Conservation (phyloP, 2,329 filamentous ascomycete species). For the Lecanicillium sp. region DNA sequence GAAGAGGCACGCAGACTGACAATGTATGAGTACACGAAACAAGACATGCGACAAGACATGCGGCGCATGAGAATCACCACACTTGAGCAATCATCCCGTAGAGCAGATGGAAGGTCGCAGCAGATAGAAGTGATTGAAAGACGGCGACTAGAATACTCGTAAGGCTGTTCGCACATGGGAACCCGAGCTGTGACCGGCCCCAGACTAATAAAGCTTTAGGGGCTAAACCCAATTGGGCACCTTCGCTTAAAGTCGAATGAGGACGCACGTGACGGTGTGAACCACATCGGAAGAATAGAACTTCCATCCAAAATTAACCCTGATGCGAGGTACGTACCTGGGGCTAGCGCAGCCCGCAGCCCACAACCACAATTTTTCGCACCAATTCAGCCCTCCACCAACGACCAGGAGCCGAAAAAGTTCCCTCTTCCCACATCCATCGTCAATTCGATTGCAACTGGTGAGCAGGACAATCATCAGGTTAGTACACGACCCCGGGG, state of each 20-base stretch:
- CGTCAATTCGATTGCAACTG: slow-evolving; percentile 38
- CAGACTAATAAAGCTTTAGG: too few species aligned
- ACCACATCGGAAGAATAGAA: slow-evolving; percentile 1
- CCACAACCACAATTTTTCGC: slow-evolving; percentile 33
- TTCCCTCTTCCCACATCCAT: slow-evolving; percentile 27
- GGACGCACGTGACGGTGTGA: not conserved
- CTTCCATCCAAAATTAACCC: slow-evolving; percentile 14
- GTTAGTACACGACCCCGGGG: slow-evolving; percentile 24
- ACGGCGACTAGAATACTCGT: too few species aligned
- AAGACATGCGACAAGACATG: too few species aligned
- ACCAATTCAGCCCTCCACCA: slow-evolving; percentile 23
- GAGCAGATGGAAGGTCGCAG: too few species aligned
- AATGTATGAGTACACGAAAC: too few species aligned
- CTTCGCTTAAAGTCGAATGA: not conserved
- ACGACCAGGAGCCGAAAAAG: slow-evolving; percentile 22
- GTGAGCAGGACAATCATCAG: slow-evolving; percentile 40
- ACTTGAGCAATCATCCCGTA: too few species aligned
- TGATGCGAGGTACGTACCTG: slow-evolving; percentile 21
- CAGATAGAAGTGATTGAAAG: too few species aligned
- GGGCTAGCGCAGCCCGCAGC: slow-evolving; percentile 25
- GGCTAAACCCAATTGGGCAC: too few species aligned
- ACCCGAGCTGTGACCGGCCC: too few species aligned
- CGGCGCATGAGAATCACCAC: too few species aligned
- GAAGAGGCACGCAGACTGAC: too few species aligned
- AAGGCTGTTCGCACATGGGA: too few species aligned